Percentiles rank a stretch among this genome's conserved stretches.
These are phyloP conservation scores for Pyrus betulifolia DNA, from an alignment of 306 rosid species.

Conservation along the genomic window DNA sequence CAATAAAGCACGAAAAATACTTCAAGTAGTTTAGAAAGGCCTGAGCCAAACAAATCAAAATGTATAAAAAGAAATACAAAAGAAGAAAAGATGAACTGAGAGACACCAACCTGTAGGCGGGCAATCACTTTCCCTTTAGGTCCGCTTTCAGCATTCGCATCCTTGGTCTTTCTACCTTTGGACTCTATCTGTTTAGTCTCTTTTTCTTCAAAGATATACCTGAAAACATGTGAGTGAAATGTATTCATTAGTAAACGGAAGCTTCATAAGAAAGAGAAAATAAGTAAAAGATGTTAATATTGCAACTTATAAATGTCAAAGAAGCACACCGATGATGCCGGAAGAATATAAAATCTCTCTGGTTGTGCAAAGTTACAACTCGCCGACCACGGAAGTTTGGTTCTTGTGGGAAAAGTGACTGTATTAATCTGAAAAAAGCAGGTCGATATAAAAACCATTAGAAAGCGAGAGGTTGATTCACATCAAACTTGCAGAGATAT, in stretches of 20 bases:
- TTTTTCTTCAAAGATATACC: slow-evolving; percentile 79
- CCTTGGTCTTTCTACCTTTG: slow-evolving; percentile 44
- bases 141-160: slow-evolving; percentile 33
- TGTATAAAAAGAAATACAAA: background rate
- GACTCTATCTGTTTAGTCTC: slow-evolving; percentile 46
- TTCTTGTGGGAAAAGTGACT: slow-evolving; percentile 80
- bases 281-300: background rate
- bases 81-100: background rate
- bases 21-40: background rate
- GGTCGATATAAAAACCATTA: slow-evolving; percentile 7
- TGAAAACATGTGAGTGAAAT: slow-evolving; percentile 14
- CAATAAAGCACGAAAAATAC: background rate
- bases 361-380: slow-evolving; percentile 93
- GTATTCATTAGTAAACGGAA: slow-evolving; percentile 14
- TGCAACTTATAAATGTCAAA: background rate
- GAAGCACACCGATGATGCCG: slow-evolving; percentile 75
- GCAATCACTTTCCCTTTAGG: slow-evolving; percentile 46
- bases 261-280: background rate
- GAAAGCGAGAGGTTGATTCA: slow-evolving; percentile 4
- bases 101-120: slow-evolving; percentile 73
- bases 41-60: background rate
- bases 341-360: slow-evolving; percentile 84
- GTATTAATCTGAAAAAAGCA: slow-evolving; percentile 51
- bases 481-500: background rate
- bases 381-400: slow-evolving; percentile 82